Evolutionary conservation across 2,329 filamentous ascomycete genomes (phyloP), one percentile per base, ranked within the genome.

Genomic region (Calonectria pauciramosa): DNA sequence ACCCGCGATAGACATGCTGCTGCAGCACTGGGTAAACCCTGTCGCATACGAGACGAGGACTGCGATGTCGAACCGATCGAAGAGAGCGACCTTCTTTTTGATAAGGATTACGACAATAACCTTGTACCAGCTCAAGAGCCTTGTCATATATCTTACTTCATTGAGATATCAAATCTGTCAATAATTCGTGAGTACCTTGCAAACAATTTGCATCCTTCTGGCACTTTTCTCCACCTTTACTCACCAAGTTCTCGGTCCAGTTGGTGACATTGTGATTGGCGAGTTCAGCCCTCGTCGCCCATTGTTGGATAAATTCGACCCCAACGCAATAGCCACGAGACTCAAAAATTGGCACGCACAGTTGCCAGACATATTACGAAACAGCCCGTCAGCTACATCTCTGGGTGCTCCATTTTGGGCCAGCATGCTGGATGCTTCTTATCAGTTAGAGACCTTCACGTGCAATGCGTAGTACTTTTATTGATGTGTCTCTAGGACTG

Each of bases 31-130:
- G 78, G 75, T 0, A 69, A 72, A 4, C 78, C 78, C 4, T 78
- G 75, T 1, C 68, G 78, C 6, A 80, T 79, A 5, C 68, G 78
- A 51, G 78, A 79, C 0, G 78, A 79, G 4, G 78, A 79, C 13
- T 79, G 78, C 2, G 78, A 79, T 4, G 34, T 79, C 0, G 78
- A 79, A 18, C 34, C 28, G 51, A 38, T 74, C 0, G 64, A 20
- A 2, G 68, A 77, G 4, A 41, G 67, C 0, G 78, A 79, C 38
- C 59, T 79, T 0, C 59, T 71, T 5, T 71, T 78, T 10, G 78
- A 79, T n/a, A 41, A 71, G 0, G n/a, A 34, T 23, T 20, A 44
- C 1, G 26, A 73, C 0, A 69, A 72, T 0, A 34, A 60, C 0
- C 30, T 79, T 0, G 60, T 80, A 16, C 34, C 68, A 0, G 6